phyloP scores from a whole-genome alignment of 768 basidiomycete species.

The Cyclocybe aegerita region DNA sequence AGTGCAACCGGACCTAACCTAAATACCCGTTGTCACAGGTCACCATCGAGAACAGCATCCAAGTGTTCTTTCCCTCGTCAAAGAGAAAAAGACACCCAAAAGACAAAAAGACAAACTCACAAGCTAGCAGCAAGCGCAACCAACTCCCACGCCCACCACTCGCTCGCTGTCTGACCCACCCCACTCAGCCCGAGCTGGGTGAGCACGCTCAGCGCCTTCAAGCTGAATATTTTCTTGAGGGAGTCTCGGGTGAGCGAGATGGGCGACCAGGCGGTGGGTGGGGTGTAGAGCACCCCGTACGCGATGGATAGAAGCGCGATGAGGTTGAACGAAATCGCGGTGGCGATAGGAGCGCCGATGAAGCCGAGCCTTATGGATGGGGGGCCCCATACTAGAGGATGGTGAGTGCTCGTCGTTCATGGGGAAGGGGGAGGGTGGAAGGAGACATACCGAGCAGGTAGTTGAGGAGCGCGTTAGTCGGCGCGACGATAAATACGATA shows the following conservation, averaged over 20 bases:
- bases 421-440: neutral
- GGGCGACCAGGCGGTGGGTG: slow-evolving; percentile 83
- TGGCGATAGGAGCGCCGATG: slow-evolving; percentile 89
- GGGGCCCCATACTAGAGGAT: slow-evolving; percentile 74
- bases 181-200: slow-evolving; percentile 81
- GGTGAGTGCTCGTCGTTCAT: neutral
- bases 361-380: slow-evolving; percentile 78
- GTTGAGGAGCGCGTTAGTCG: slow-evolving; percentile 81
- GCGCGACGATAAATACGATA: slow-evolving; percentile 80
- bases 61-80: too few relatives aligned
- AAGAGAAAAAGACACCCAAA: neutral
- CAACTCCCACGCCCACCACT: slow-evolving; percentile 99
- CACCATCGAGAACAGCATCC: neutral
- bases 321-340: slow-evolving; percentile 87
- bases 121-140: slow-evolving; percentile 57
- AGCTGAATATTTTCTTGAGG: too few relatives aligned
- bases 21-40: neutral
- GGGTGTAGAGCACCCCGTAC: slow-evolving; percentile 61
- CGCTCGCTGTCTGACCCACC: slow-evolving; percentile 80
- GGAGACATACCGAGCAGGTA: slow-evolving; percentile 69
- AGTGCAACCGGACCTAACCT: slow-evolving; percentile 80
- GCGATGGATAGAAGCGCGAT: slow-evolving; percentile 60
- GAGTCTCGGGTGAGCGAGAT: slow-evolving; percentile 29
- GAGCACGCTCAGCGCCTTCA: slow-evolving; percentile 51
- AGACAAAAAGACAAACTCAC: slow-evolving; percentile 23